Conservation (phyloP, 2,329 filamentous ascomycete genomes). For the Taxawa tesnikishii region DNA sequence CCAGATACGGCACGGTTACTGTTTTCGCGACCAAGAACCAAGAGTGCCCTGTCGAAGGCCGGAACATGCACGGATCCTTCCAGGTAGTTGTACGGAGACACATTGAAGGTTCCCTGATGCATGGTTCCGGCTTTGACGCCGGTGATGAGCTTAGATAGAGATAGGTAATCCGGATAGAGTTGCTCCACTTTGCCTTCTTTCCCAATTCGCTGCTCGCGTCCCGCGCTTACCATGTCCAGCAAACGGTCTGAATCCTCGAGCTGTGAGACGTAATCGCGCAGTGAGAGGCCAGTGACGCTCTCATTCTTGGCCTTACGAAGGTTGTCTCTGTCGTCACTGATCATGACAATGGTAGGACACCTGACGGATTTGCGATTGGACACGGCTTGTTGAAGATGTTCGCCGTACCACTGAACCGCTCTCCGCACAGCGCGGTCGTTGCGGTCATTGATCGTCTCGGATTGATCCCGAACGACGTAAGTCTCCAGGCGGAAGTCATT, state of each 20-base stretch:
- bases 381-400: constrained; percentile 58
- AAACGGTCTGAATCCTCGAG: constrained; percentile 75
- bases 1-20: constrained; percentile 91
- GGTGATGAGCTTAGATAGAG: constrained; percentile 85
- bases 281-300: constrained; percentile 53
- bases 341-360: constrained; percentile 75
- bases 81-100: constrained; percentile 95
- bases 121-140: constrained; percentile 78
- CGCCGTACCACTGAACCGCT: constrained; percentile 80
- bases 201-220: constrained; percentile 53
- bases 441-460: constrained; percentile 88
- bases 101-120: constrained; percentile 91
- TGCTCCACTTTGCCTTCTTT: constrained; percentile 56
- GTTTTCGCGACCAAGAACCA: constrained; percentile 85
- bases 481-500: constrained; percentile 96
- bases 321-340: constrained; percentile 87
- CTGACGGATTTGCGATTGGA: constrained; percentile 40
- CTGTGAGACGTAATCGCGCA: constrained; percentile 64
- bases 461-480: constrained; percentile 58
- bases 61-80: constrained; percentile 86
- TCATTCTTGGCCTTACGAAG: constrained; percentile 69
- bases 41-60: constrained; percentile 76
- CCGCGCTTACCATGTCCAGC: constrained; percentile 84
- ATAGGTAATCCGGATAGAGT: constrained; percentile 82
- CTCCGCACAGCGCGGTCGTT: constrained; percentile 85